These are phyloP conservation scores for Trametes gibbosa DNA, from an alignment of 768 basidiomycete genomes.

Conservation along the genomic window DNA sequence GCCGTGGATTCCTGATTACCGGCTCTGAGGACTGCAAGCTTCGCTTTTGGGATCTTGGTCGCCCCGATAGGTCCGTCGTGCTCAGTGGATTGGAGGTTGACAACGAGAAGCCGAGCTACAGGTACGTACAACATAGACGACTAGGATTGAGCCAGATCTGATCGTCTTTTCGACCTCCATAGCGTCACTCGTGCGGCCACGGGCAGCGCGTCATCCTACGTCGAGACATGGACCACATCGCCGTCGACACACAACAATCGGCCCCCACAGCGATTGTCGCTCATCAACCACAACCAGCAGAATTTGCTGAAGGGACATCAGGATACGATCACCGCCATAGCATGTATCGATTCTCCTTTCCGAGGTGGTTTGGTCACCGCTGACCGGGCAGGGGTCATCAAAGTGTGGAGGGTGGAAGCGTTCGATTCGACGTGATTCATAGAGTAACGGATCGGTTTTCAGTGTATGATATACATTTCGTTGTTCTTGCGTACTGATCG, in stretches of 20 bases:
- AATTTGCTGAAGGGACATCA: conserved; percentile 84
- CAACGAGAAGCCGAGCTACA: conserved; percentile 72
- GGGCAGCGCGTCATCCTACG: conserved; percentile 49
- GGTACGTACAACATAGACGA: conserved; percentile 42
- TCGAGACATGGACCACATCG: conserved; percentile 60
- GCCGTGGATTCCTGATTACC: conserved; percentile 74
- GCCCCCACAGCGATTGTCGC: conserved; percentile 69
- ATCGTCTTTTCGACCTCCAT: neutral
- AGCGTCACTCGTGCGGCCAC: conserved; percentile 38
- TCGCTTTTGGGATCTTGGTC: conserved; percentile 83
- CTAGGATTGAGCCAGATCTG: neutral
- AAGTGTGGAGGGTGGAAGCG: conserved; percentile 80
- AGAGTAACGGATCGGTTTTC: neutral
- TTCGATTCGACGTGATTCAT: conserved; percentile 17
- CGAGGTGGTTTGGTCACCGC: conserved; percentile 90
- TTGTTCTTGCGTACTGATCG: neutral
- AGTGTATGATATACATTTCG: neutral
- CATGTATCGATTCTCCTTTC: conserved; percentile 90
- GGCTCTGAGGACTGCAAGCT: conserved; percentile 91
- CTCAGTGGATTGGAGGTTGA: conserved; percentile 80
- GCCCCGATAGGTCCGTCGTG: conserved; percentile 68
- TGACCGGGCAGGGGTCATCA: conserved; percentile 85
- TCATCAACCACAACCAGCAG: conserved; percentile 82
- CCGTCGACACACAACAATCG: conserved; percentile 53
- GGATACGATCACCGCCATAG: conserved; percentile 83